Conservation (phyloP, 108 stramenopile species). For the Cyclotella baltica region DNA sequence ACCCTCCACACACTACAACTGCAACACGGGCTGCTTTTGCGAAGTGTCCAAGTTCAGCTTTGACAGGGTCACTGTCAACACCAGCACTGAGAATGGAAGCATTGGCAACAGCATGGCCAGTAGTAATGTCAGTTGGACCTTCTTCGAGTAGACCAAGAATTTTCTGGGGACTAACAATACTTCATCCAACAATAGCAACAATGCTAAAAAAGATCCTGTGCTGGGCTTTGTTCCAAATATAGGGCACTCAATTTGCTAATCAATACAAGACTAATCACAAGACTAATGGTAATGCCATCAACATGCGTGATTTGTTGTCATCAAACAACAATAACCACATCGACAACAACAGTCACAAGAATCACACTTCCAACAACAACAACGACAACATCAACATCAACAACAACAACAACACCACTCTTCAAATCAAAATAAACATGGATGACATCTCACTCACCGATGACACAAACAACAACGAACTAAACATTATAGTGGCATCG, state of each 20-base stretch:
- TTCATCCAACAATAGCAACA: too few relatives aligned
- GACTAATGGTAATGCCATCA: background rate
- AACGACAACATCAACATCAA: too few relatives aligned
- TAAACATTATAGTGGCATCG: constrained; percentile 21
- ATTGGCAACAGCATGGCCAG: too few relatives aligned
- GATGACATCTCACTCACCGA: background rate
- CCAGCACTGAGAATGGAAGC: constrained; percentile 7
- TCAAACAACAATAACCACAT: background rate
- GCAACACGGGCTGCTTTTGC: constrained; percentile 17
- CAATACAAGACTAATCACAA: background rate
- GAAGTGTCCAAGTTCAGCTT: constrained; percentile 45
- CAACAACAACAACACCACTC: background rate
- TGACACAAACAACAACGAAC: background rate
- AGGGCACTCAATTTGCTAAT: background rate
- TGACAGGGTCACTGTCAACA: constrained; percentile 41
- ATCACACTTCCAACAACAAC: too few relatives aligned
- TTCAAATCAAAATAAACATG: background rate
- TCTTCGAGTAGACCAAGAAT: constrained; percentile 24
- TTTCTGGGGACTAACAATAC: background rate
- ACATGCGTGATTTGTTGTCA: background rate
- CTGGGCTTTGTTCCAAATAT: constrained; percentile 19
- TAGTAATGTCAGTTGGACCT: constrained; percentile 30
- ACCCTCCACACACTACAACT: background rate
- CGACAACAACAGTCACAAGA: too few relatives aligned
- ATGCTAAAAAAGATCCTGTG: too few relatives aligned